Evolutionary conservation across 306 rosid genomes (phyloP), one percentile per base, ranked within the genome.

Genomic region (Lathyrus aphaca): DNA sequence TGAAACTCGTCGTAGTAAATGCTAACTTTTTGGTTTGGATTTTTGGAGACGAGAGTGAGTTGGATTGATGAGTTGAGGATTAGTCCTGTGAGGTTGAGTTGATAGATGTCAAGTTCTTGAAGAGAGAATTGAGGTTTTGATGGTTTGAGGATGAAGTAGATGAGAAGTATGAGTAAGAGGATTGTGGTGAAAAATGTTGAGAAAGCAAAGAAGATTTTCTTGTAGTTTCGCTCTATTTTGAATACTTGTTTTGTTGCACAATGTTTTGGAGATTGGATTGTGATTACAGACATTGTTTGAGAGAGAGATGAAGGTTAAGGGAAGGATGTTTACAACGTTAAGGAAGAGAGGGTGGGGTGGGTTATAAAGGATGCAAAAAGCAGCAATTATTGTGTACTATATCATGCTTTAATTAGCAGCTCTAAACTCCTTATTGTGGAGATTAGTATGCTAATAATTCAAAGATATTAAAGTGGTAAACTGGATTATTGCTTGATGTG

Each of bases 31-130:
- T 89, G 87, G 67, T 95, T 95, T 9, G 96, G 97, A 66, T 95
- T 95, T 46, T 79, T 86, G 29, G 97, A 84, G 17, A 83, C 64
- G 8, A 95, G 77, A 17, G 96, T 89, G 80, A 95, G 85, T 54
- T 91, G 92, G 69, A 95, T 82, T 7, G 99, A 81, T 71, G 96
- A 91, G 79, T 91, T 89, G 82, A 95, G 92, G 71, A 75, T 77
- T 42, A 81, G 56, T 45, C 79, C 84, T 2, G 88, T 82, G 66
- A 88, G 87, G 76, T 86, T 83, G 13, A 95, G 86, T 23, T 78
- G 96, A 84, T 80, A 95, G 73, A 95, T 80, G 8, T 89, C 92
- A 9, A 84, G 87, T 55, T 94, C 77, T 64, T 69, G 82, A 64
- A 94, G 92, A 5, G 91, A 72, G 82, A 94, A 94, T 66, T 85